Conservation (phyloP, 2,329 filamentous ascomycete genomes). For the Sphaerulina vaccinii region DNA sequence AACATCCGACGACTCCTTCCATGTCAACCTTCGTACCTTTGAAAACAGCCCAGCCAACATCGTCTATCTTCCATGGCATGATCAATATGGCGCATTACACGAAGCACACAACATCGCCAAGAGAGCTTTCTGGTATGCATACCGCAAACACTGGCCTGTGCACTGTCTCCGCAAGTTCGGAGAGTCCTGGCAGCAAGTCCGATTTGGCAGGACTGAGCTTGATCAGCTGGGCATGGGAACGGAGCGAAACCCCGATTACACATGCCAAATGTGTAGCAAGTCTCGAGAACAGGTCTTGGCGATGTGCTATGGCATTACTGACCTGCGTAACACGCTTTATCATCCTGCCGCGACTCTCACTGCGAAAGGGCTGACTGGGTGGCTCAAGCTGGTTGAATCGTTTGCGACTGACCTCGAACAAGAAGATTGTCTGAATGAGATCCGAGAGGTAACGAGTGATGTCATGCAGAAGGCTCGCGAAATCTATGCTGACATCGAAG, state of each 20-base stretch:
- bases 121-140: conserved; percentile 3
- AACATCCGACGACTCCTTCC: background rate
- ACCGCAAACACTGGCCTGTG: conserved; percentile 1
- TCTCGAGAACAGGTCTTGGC: background rate
- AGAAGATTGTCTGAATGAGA: too few relatives aligned
- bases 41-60: background rate
- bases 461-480: background rate
- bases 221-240: background rate
- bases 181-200: background rate
- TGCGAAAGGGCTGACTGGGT: background rate
- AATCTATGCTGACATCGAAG: background rate
- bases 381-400: too few relatives aligned
- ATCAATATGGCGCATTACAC: background rate
- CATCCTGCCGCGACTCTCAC: background rate
- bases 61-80: background rate
- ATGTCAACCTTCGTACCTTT: background rate
- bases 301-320: background rate
- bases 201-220: conserved; percentile 2
- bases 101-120: conserved; percentile 5
- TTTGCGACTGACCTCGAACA: background rate
- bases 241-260: background rate
- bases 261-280: background rate
- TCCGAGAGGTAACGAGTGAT: background rate
- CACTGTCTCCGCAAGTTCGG: background rate
- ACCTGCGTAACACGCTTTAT: background rate